These are phyloP conservation scores for Suillus subluteus DNA, from an alignment of 768 basidiomycete genomes.

Conservation along the genomic window DNA sequence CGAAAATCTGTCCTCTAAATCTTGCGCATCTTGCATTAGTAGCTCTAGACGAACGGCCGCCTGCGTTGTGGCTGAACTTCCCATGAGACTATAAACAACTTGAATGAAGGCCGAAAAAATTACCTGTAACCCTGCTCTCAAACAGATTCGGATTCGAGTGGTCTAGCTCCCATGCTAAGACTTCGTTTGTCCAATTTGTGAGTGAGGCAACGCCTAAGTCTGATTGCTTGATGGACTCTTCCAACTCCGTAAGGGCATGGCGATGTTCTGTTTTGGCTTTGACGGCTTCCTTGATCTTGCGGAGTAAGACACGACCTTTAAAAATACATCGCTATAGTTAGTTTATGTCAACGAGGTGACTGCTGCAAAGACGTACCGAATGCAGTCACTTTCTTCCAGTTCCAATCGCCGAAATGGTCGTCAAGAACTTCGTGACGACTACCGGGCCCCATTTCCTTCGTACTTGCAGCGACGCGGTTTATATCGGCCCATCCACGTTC, in stretches of 20 bases:
- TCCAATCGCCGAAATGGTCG: constrained; percentile 36
- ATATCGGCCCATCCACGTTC: constrained; percentile 40
- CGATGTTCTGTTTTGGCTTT: constrained; percentile 6
- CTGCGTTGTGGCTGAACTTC: constrained; percentile 16
- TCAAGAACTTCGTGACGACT: constrained; percentile 38
- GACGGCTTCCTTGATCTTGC: constrained; percentile 3
- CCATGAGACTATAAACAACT: constrained; percentile 7
- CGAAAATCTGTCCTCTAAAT: constrained; percentile 6
- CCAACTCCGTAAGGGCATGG: background rate
- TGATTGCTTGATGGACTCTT: constrained; percentile 4
- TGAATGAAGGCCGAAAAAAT: background rate
- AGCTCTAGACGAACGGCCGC: constrained; percentile 24
- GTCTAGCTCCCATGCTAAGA: constrained; percentile 30
- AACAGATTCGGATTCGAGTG: constrained; percentile 24
- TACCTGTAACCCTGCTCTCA: constrained; percentile 15
- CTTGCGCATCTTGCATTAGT: constrained; percentile 25
- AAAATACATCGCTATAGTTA: background rate
- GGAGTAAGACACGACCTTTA: background rate
- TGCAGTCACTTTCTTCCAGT: constrained; percentile 35
- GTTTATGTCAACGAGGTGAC: background rate
- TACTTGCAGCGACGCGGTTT: constrained; percentile 34
- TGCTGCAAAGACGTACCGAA: constrained; percentile 25
- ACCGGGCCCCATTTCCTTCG: constrained; percentile 39
- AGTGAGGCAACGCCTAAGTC: background rate
- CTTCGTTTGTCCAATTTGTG: constrained; percentile 22